Base-by-base conservation (phyloP, 768 basidiomycete genomes). In the Mycena kentingensis region DNA sequence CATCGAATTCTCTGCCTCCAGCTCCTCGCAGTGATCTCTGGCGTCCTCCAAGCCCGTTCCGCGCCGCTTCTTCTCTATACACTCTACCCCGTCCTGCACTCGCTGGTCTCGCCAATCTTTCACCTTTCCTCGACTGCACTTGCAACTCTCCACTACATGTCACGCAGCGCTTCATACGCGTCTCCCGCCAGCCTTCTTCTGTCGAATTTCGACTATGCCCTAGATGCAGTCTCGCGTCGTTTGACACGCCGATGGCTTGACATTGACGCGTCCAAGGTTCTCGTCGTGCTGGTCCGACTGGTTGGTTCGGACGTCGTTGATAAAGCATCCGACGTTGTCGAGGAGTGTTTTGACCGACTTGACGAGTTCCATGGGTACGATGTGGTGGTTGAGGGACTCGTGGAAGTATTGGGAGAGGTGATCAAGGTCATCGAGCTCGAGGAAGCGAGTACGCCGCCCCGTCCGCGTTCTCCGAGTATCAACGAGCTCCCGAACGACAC, bases 361-460 rank as follows among this genome's bases (percentile, higher is more conserved):
- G 97, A 98, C 63, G 93, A 97, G 58, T 98, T 83, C 65, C 96
- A 98, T 67, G 96, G 94, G 13, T 98, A 99, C 69, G 83, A 85
- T 19, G 66, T 85, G 24, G 71, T 98, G 19, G 90, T 95, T 2
- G 90, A 93, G 56, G 90, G 92, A 0, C 76, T 99, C 3, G 75
- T 98, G 22, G 90, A 90, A 39, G 95, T 97, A 7, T 70, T 99
- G 38, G 81, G 80, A 35, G 90, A 96, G 56, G 86, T 99, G 11
- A 79, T 97, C 49, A 83, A 83, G 46, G 88, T 86, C 28, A 83
- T 97, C 60, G 82, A 84, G 55, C 64, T 69, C 1, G 84, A 87
- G 48, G 76, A 77, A 35, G 70, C 67, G 22, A 62, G 64, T 38
- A 61, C 59, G 15, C 49, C 55, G n/a, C 56, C 54, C 31, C 60